Base-by-base conservation (phyloP, 139 green algal species). In the Coelastrella sp. region DNA sequence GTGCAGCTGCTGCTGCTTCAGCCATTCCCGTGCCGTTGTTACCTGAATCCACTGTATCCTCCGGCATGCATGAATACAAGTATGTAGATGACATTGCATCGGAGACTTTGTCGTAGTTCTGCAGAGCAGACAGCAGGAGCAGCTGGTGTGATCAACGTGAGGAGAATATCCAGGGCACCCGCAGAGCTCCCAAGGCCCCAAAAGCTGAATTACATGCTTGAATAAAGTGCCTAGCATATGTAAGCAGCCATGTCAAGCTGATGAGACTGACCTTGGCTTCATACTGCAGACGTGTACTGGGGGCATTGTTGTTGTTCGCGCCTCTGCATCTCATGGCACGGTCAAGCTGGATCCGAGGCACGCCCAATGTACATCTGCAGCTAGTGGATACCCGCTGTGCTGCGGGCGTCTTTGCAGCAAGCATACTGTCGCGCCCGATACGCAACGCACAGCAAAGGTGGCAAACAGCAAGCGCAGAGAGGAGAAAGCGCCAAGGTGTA, bases 21-120 rank as follows among this genome's bases (percentile, higher is more conserved):
- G 32, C 32, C 32, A 47, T 47, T 47, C 32, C 32, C 32, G 32
- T 47, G 32, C 32, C 32, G 32, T 47, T 71, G 11, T 64, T 71
- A 94, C 92, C 93, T 47, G 93, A 83, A 66, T 97, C 95, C 16
- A 96, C 91, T 16, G 90, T 93, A 56, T 94, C 95, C n/a, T 95
- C 90, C 54, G 90, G 85, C 10, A 17, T 79, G 56, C 87, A 92
- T 3, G 73, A 92, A 65, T 84, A 92, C 3, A 96, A 68, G 5
- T 20, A 59, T 11, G 73, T 75, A 6, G 73, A 90, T 7, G 92
- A 95, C 95, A 96, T 96, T 6, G 95, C 91, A n/a, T 96, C 94
- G 61, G 85, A 76, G 4, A 90, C 85, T n/a, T 65, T 90, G 7
- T 90, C 85, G 8, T 90, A 83, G 47, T 68, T 71, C 85, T 89